A percentile compares a stretch with the other conserved stretches of the same genome.
These are phyloP conservation scores for Filobasidium uniguttulatum DNA, from an alignment of 1,284 basidiomycete species.

Conservation along the genomic window DNA sequence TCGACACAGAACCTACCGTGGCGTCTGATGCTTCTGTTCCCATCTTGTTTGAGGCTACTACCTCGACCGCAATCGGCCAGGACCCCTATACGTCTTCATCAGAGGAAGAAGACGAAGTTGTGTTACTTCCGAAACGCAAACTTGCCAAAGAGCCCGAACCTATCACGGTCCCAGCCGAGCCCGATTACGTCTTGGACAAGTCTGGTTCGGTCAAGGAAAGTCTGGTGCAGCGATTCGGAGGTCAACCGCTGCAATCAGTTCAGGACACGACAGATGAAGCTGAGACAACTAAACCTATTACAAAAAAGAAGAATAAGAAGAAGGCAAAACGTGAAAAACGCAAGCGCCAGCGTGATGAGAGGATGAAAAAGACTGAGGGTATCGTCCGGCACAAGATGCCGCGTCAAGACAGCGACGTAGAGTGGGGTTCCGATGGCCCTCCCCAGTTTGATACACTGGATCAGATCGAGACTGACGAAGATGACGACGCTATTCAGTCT, in stretches of 20 bases:
- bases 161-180: conserved; percentile 17
- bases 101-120: conserved; percentile 29
- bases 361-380: conserved; percentile 11
- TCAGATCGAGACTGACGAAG: conserved; percentile 14
- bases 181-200: not conserved
- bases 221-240: not conserved
- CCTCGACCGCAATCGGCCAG: conserved; percentile 17
- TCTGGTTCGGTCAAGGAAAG: not conserved
- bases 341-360: conserved; percentile 4
- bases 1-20: conserved; percentile 18
- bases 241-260: not conserved
- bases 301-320: conserved; percentile 13
- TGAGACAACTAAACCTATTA: conserved; percentile 1
- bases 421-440: conserved; percentile 37
- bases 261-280: not conserved
- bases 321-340: conserved; percentile 8
- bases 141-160: conserved; percentile 22
- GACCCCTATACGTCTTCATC: conserved; percentile 2
- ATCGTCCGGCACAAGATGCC: conserved; percentile 4
- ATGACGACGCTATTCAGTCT: conserved; percentile 16
- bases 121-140: conserved; percentile 26
- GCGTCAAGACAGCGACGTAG: conserved; percentile 32
- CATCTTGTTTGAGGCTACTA: conserved; percentile 19
- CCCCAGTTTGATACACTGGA: conserved; percentile 13
- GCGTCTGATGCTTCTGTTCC: not conserved